phyloP scores from a whole-genome alignment of 441 rosid genomes.

The Jatropha podagrica region DNA sequence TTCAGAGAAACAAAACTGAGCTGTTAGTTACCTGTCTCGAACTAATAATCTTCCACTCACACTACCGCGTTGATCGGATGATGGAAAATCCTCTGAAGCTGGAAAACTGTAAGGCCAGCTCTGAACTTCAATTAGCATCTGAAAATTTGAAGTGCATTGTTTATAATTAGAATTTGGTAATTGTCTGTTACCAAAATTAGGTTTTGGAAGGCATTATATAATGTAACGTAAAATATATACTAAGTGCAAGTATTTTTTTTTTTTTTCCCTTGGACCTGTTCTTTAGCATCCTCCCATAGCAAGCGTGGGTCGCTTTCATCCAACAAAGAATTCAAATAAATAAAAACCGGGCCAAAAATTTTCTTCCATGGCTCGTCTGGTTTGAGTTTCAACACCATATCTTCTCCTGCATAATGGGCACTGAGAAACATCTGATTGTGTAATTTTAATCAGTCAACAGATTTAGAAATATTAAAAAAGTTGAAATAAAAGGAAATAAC shows the following conservation, averaged over 20 bases:
- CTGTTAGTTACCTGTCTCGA: conserved; percentile 41
- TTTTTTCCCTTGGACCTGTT: conserved; percentile 46
- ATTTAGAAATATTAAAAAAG: not conserved
- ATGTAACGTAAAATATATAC: too few species aligned
- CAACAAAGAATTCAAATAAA: conserved; percentile 52
- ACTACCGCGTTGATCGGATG: conserved; percentile 53
- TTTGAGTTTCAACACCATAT: conserved; percentile 62
- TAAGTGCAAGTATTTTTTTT: not conserved
- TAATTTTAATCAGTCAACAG: conserved; percentile 13
- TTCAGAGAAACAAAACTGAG: not conserved
- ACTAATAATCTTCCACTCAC: conserved; percentile 63
- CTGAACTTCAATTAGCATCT: conserved; percentile 62
- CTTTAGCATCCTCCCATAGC: conserved; percentile 83
- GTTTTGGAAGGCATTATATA: too few species aligned
- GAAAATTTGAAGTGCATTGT: conserved; percentile 6
- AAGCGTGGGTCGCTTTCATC: conserved; percentile 40
- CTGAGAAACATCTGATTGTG: conserved; percentile 70
- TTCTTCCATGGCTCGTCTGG: conserved; percentile 80
- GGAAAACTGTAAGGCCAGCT: conserved; percentile 86
- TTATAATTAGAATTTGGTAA: not conserved
- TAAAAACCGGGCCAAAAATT: conserved; percentile 78
- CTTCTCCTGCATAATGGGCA: conserved; percentile 85
- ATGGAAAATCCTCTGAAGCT: conserved; percentile 60
- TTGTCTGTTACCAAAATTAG: too few species aligned
- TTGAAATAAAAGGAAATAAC: too few species aligned